Conservation (phyloP, 2,329 filamentous ascomycete genomes). For the Talaromyces sp. region DNA sequence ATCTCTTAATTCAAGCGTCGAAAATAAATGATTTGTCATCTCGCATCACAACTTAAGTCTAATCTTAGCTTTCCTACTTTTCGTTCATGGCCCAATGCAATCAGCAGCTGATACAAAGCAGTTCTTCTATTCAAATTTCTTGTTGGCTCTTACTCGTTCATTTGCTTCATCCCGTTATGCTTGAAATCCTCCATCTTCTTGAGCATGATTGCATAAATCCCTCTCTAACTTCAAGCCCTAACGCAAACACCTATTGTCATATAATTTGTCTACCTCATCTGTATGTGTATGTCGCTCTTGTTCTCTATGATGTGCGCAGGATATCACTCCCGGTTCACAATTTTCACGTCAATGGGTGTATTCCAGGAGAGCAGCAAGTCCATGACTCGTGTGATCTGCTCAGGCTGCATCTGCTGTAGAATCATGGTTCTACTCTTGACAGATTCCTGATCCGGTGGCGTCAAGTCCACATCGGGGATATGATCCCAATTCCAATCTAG, state of each 20-base stretch:
- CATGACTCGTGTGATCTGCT: not conserved
- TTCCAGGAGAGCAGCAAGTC: not conserved
- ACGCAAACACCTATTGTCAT: not conserved
- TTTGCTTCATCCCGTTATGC: not conserved
- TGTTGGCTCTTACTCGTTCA: not conserved
- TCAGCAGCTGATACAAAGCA: not conserved
- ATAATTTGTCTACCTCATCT: not conserved
- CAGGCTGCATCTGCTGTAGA: not conserved
- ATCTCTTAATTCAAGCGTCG: too few relatives aligned
- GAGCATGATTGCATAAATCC: not conserved
- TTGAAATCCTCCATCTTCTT: not conserved
- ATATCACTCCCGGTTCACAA: not conserved
- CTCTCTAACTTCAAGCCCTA: not conserved
- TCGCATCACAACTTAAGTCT: not conserved
- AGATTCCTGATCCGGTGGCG: not conserved
- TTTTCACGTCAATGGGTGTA: not conserved
- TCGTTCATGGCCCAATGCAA: not conserved
- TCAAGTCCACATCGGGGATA: not conserved
- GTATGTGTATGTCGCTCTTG: not conserved
- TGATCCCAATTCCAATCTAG: not conserved
- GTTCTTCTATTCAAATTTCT: not conserved
- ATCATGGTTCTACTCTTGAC: not conserved
- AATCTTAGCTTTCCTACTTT: too few relatives aligned
- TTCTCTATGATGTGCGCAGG: not conserved
- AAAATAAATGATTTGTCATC: too few relatives aligned